Base-by-base conservation (phyloP, 805 yeast genomes). In the Schwanniomyces occidentalis region DNA sequence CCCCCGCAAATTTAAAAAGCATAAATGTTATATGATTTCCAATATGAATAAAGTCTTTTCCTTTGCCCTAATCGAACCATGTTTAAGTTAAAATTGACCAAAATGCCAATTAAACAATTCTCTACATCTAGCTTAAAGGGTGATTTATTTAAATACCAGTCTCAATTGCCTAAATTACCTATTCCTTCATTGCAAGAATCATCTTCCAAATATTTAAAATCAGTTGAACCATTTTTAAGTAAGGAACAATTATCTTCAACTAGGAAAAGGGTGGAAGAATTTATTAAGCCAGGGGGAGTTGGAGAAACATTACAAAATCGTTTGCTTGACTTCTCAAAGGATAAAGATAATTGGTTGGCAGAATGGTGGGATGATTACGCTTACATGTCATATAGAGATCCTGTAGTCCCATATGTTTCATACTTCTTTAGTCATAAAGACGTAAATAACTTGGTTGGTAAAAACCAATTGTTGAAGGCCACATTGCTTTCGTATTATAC, bases 331-430 rank as follows among this genome's bases (percentile, higher is more conserved):
- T 77, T 78, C 46, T 82, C 91, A 18, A 49, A 63, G 19, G 73
- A 62, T 34, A 76, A 78, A 42, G 82, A 88, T 55, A 91, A 91
- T 61, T 91, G 99, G 99, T 72, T 91, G 51, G 76, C 85, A 30
- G 82, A 78, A 41, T 88, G 83, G 74, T 91, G 99, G 99, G 95
- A 91, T 60, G 84, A 85, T 51, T 86, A 85, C 48, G 95, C 96
- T 14, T 91, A 91, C 63, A 70, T 91, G 69, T 80, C 84, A 25
- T 90, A 88, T 66, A 75, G 93, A 46, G 98, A 88, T 61, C 95
- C 98, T 0, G 85, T 91, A n/a, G 85, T 86, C 17, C 97, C 98
- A 8, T 90, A 81, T 55, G 96, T 88, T 23, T 85, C 95, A 14
- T 91, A 91, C 68, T 93, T 88, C 50, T 91, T 77, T 65, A 75